phyloP scores from a whole-genome alignment of 495 filamentous ascomycete species.

The Emericellopsis terricola region DNA sequence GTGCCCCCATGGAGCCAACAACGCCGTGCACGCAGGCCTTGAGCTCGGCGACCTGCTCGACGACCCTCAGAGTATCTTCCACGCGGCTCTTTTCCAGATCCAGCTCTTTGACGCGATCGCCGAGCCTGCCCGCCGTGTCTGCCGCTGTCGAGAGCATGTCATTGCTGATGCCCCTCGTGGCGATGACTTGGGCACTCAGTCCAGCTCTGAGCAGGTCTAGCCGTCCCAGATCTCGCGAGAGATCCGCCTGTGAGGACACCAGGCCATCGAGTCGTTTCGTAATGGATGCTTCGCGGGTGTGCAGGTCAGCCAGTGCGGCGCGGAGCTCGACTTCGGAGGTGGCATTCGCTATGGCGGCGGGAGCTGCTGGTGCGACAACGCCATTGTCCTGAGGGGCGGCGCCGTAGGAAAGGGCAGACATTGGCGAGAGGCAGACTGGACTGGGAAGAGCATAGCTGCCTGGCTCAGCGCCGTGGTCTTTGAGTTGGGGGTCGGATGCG shows the following conservation, averaged over 20 bases:
- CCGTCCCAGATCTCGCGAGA: slow-evolving; percentile 67
- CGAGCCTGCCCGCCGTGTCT: slow-evolving; percentile 71
- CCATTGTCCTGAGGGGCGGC: slow-evolving; percentile 8
- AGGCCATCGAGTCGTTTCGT: slow-evolving; percentile 58
- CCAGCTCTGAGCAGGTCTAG: slow-evolving; percentile 80
- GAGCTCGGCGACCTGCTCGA: slow-evolving; percentile 90
- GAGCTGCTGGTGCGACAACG: slow-evolving; percentile 1
- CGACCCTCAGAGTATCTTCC: slow-evolving; percentile 74
- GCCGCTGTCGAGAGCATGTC: slow-evolving; percentile 73
- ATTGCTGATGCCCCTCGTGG: slow-evolving; percentile 69
- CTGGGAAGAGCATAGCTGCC: slow-evolving; percentile 15
- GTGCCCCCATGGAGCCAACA: slow-evolving; percentile 85
- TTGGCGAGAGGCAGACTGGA: slow-evolving; percentile 10
- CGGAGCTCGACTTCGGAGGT: slow-evolving; percentile 62
- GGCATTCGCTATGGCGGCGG: slow-evolving; percentile 40
- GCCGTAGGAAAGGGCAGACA: slow-evolving; percentile 22
- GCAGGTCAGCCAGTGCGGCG: slow-evolving; percentile 52
- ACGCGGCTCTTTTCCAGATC: slow-evolving; percentile 84
- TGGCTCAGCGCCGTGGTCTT: not conserved
- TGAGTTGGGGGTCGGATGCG: not conserved
- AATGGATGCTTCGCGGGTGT: slow-evolving; percentile 54
- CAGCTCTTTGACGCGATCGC: slow-evolving; percentile 62
- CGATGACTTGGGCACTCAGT: slow-evolving; percentile 72
- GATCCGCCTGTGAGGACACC: slow-evolving; percentile 61
- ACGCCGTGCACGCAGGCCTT: slow-evolving; percentile 95